Conservation (phyloP, 805 yeast species). For the Kodamaea fukazawae region DNA sequence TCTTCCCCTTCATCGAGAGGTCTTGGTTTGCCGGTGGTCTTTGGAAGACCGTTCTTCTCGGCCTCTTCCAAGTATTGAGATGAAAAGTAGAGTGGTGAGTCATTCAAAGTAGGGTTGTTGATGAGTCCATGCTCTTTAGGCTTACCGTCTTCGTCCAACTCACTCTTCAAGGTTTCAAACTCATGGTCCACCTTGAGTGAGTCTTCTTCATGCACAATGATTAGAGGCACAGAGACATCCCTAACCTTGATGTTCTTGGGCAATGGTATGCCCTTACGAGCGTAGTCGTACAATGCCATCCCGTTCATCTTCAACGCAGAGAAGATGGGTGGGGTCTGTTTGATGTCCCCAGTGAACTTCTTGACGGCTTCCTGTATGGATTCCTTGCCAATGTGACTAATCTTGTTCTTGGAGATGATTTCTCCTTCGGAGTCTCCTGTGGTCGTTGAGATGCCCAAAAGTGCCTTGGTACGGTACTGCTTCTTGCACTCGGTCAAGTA, state of each 20-base stretch:
- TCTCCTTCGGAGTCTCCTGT: slow-evolving; percentile 94
- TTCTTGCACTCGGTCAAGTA: slow-evolving; percentile 75
- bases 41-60: slow-evolving; percentile 38
- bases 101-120: slow-evolving; percentile 56
- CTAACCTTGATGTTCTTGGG: slow-evolving; percentile 83
- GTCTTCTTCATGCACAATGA: slow-evolving; percentile 52
- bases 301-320: slow-evolving; percentile 96
- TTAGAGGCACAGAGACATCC: slow-evolving; percentile 56
- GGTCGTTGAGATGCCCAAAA: slow-evolving; percentile 87
- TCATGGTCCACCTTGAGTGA: slow-evolving; percentile 54
- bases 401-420: slow-evolving; percentile 55
- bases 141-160: slow-evolving; percentile 47
- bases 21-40: slow-evolving; percentile 37
- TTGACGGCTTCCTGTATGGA: slow-evolving; percentile 47
- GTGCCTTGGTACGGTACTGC: slow-evolving; percentile 77
- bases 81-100: slow-evolving; percentile 60
- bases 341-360: slow-evolving; percentile 75
- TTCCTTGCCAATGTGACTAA: slow-evolving; percentile 55
- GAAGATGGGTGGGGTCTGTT: slow-evolving; percentile 92
- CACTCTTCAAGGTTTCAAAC: slow-evolving; percentile 44
- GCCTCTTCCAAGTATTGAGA: slow-evolving; percentile 48
- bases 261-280: slow-evolving; percentile 79
- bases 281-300: slow-evolving; percentile 89
- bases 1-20: slow-evolving; percentile 36
- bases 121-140: slow-evolving; percentile 45